phyloP scores from a whole-genome alignment of 768 basidiomycete genomes.

The Lactifluus volemus region DNA sequence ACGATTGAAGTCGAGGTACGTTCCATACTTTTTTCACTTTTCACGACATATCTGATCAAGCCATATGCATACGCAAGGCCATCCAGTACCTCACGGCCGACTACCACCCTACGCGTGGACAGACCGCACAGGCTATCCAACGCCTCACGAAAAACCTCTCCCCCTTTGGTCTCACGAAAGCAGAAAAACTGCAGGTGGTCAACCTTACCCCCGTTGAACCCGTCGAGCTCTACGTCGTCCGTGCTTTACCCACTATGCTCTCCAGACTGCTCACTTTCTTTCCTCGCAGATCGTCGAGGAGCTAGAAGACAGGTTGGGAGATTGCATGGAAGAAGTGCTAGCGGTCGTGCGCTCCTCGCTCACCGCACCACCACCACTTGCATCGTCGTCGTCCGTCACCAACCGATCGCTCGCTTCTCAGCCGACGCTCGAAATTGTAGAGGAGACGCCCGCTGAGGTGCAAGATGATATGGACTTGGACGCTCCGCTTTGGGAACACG shows the following conservation, averaged over 20 bases:
- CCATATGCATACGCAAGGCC: constrained; percentile 41
- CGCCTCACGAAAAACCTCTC: constrained; percentile 60
- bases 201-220: constrained; percentile 76
- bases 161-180: constrained; percentile 70
- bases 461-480: constrained; percentile 1
- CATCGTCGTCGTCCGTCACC: neutral
- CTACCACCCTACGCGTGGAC: constrained; percentile 57
- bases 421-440: constrained; percentile 1
- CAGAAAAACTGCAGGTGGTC: constrained; percentile 88
- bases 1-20: constrained; percentile 80
- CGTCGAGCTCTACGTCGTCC: constrained; percentile 84
- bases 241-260: constrained; percentile 25
- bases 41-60: neutral
- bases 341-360: constrained; percentile 42
- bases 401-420: neutral
- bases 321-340: constrained; percentile 61
- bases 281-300: constrained; percentile 80
- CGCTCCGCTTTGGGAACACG: constrained; percentile 12
- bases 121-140: constrained; percentile 56
- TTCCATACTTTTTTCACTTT: neutral
- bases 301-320: constrained; percentile 71
- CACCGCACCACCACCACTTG: constrained; percentile 7
- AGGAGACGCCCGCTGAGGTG: neutral
- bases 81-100: constrained; percentile 76
- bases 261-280: neutral